These are phyloP conservation scores for Zymoseptoria tritici DNA, from an alignment of 2,329 filamentous ascomycete genomes.

Conservation along the genomic window DNA sequence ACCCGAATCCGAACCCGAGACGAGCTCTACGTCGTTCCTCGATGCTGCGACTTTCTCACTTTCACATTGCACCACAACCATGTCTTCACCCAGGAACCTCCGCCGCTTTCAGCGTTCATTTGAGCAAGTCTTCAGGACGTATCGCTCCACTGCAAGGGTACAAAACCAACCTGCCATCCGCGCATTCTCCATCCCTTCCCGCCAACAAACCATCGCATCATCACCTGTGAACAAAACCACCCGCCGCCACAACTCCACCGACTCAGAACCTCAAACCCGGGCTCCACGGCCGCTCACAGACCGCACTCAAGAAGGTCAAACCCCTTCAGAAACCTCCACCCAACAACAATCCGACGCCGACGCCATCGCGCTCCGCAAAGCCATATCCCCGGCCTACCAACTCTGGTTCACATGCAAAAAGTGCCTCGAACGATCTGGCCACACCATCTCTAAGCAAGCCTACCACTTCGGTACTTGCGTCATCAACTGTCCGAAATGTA, in stretches of 20 bases:
- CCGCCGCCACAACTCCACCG: conserved; percentile 6
- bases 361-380: conserved; percentile 35
- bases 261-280: conserved; percentile 5
- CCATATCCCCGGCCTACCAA: conserved; percentile 63
- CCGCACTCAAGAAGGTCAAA: conserved; percentile 5
- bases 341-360: conserved; percentile 19
- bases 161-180: conserved; percentile 10
- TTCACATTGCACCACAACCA: conserved; percentile 1
- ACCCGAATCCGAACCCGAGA: background rate
- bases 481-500: conserved; percentile 79
- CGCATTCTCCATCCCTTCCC: conserved; percentile 6
- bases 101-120: conserved; percentile 25
- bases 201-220: conserved; percentile 3
- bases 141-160: conserved; percentile 12
- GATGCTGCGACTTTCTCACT: background rate
- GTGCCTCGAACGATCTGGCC: conserved; percentile 71
- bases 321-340: conserved; percentile 8
- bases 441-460: conserved; percentile 84
- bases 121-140: conserved; percentile 30
- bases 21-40: background rate
- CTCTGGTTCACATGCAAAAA: conserved; percentile 83
- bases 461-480: conserved; percentile 87
- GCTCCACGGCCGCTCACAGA: conserved; percentile 24
- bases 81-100: conserved; percentile 22
- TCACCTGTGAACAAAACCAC: background rate